phyloP scores from a whole-genome alignment of 75 land plant genomes.

The Azolla pinnata region DNA sequence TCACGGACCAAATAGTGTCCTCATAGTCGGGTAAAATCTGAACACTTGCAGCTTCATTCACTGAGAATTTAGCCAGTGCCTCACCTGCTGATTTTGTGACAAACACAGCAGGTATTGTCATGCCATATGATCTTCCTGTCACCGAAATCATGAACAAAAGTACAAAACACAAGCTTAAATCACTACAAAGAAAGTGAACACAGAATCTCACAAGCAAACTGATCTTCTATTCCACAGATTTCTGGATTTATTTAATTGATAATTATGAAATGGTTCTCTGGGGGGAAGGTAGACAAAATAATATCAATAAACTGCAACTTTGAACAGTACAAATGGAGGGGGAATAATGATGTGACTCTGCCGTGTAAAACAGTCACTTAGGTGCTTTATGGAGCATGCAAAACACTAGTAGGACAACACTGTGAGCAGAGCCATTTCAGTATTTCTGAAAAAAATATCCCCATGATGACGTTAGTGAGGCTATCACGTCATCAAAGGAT shows the following conservation, averaged over 20 bases:
- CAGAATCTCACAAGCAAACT: background rate
- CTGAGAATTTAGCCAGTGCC: slow-evolving; percentile 5
- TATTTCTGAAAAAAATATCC: no score
- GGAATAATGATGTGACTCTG: no score
- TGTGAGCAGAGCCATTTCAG: no score
- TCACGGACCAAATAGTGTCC: slow-evolving; percentile 10
- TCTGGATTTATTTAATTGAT: background rate
- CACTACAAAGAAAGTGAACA: background rate
- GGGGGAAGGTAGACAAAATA: background rate
- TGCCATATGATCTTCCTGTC: slow-evolving; percentile 15
- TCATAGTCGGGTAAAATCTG: slow-evolving; percentile 9
- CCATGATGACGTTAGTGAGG: no score
- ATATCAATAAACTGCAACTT: background rate
- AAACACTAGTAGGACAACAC: no score
- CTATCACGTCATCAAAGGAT: no score
- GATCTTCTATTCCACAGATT: background rate
- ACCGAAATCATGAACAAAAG: slow-evolving; percentile 5
- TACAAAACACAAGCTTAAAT: background rate
- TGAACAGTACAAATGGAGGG: background rate
- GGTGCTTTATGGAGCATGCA: no score
- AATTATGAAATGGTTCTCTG: background rate
- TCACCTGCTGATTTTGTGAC: slow-evolving; percentile 11
- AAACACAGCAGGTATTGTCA: slow-evolving; percentile 16
- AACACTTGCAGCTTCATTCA: background rate
- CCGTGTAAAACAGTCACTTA: no score